These are phyloP conservation scores for Kernera saxatilis DNA, from an alignment of 345 rosid genomes.

Conservation along the genomic window DNA sequence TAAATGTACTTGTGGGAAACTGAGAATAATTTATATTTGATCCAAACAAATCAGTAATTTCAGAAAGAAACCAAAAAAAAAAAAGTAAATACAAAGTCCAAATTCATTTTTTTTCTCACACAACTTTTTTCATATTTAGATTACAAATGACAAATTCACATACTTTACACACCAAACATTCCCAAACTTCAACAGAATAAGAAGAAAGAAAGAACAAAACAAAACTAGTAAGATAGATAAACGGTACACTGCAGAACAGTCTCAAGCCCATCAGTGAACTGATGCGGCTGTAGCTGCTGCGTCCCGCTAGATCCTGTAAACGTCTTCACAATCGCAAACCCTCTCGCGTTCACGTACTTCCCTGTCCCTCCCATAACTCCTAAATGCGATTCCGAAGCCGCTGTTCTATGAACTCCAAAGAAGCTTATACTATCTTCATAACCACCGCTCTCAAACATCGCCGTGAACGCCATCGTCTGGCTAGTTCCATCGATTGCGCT, in stretches of 20 bases:
- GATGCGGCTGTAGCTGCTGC: slow-evolving; percentile 29
- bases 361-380: slow-evolving; percentile 93
- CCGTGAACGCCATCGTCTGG: slow-evolving; percentile 75
- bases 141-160: slow-evolving; percentile 17
- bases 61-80: not conserved
- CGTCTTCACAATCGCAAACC: slow-evolving; percentile 63
- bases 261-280: slow-evolving; percentile 60
- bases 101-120: not conserved
- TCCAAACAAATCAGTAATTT: not conserved
- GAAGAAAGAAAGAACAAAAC: not conserved
- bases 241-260: slow-evolving; percentile 55
- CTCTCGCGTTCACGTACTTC: slow-evolving; percentile 68
- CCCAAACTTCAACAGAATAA: not conserved
- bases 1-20: too few relatives aligned
- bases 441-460: slow-evolving; percentile 67
- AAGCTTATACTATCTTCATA: slow-evolving; percentile 71
- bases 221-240: slow-evolving; percentile 44
- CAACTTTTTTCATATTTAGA: slow-evolving; percentile 5
- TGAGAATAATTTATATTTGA: not conserved
- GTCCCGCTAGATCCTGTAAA: slow-evolving; percentile 45
- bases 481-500: slow-evolving; percentile 76
- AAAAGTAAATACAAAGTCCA: not conserved
- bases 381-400: slow-evolving; percentile 69
- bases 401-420: slow-evolving; percentile 70
- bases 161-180: slow-evolving; percentile 17